These are phyloP conservation scores for Adansonia madagascariensis DNA, from an alignment of 441 rosid genomes.

Conservation along the genomic window DNA sequence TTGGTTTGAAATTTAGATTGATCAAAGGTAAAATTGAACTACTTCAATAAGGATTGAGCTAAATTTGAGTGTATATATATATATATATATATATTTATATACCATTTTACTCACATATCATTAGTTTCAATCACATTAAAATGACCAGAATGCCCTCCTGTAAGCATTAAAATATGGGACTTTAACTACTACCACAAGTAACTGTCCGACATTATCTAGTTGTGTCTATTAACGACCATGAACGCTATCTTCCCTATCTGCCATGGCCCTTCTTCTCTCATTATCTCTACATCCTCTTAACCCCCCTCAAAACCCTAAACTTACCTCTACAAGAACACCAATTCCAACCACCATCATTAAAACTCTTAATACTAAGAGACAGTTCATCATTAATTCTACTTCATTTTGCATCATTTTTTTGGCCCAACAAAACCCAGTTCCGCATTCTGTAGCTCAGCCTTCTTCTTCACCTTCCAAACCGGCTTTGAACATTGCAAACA, in stretches of 20 bases:
- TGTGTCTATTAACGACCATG: constrained; percentile 44
- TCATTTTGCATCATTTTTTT: constrained; percentile 49
- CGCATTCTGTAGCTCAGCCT: constrained; percentile 52
- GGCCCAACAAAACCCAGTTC: constrained; percentile 46
- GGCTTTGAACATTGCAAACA: constrained; percentile 60
- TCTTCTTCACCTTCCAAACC: constrained; percentile 49
- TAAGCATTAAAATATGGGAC: not conserved
- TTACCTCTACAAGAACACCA: constrained; percentile 27
- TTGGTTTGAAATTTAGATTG: too few species aligned
- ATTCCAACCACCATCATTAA: constrained; percentile 16
- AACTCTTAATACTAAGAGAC: constrained; percentile 43
- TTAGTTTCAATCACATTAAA: not conserved
- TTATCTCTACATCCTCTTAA: constrained; percentile 46
- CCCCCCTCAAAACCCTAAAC: constrained; percentile 34
- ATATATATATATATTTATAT: too few species aligned
- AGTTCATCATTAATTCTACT: constrained; percentile 50
- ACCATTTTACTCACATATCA: too few species aligned
- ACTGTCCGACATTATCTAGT: constrained; percentile 49
- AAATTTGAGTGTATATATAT: too few species aligned
- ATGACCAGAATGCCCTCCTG: not conserved
- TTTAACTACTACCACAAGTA: not conserved
- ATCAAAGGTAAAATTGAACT: too few species aligned
- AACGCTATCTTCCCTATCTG: constrained; percentile 34
- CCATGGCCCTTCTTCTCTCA: constrained; percentile 70
- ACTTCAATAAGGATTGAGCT: too few species aligned